Evolutionary conservation across 192 early-diverging fungal genomes (phyloP).

Genomic region (Irineochytrium annulatum): DNA sequence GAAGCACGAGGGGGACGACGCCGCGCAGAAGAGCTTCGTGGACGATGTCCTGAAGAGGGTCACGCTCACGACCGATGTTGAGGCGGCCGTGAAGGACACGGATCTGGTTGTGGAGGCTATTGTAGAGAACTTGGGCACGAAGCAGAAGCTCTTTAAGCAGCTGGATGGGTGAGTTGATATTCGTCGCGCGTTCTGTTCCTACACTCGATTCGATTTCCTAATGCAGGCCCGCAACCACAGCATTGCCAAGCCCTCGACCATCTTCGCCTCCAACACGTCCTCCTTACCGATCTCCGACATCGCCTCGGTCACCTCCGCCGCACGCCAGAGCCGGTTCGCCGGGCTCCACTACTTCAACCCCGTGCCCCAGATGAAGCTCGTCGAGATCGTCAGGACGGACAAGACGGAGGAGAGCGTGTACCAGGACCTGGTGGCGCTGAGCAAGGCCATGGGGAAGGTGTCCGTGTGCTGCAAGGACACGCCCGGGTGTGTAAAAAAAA

Average conservation of each 20-base stretch:
- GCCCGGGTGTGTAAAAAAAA: slow-evolving; percentile 61
- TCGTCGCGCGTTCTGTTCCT: neutral
- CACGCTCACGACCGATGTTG: slow-evolving; percentile 59
- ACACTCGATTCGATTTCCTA: neutral
- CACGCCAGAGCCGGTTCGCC: slow-evolving; percentile 59
- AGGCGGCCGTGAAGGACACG: slow-evolving; percentile 53
- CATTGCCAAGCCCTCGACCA: slow-evolving; percentile 55
- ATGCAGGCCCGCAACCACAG: neutral
- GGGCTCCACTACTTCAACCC: slow-evolving; percentile 99
- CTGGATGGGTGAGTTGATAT: slow-evolving; percentile 27
- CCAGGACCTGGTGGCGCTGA: slow-evolving; percentile 62
- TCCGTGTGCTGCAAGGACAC: slow-evolving; percentile 95
- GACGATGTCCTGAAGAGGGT: slow-evolving; percentile 69
- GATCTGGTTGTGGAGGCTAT: slow-evolving; percentile 94
- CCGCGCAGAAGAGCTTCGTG: slow-evolving; percentile 48
- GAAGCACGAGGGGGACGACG: slow-evolving; percentile 71
- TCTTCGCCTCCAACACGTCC: slow-evolving; percentile 92
- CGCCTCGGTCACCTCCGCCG: slow-evolving; percentile 55
- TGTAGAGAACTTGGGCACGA: slow-evolving; percentile 87
- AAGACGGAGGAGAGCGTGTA: slow-evolving; percentile 59
- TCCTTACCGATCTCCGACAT: slow-evolving; percentile 83
- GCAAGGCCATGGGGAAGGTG: slow-evolving; percentile 75
- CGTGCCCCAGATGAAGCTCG: slow-evolving; percentile 97
- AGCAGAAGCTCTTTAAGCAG: slow-evolving; percentile 74
- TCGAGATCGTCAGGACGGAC: slow-evolving; percentile 82